These are phyloP conservation scores for Trametes versicolor DNA, from an alignment of 1,284 basidiomycete species.

Conservation along the genomic window DNA sequence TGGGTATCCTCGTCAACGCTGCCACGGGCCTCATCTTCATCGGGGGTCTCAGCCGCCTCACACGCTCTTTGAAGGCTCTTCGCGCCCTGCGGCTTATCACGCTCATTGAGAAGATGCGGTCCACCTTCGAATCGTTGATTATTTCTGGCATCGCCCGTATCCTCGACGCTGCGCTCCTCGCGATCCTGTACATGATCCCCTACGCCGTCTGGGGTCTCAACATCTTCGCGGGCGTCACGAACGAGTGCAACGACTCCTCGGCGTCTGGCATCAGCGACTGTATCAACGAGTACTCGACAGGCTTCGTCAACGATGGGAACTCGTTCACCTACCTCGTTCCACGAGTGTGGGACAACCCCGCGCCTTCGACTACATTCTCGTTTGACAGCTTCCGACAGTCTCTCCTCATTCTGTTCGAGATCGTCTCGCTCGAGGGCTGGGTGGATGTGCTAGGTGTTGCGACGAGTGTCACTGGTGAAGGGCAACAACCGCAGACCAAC, in stretches of 20 bases:
- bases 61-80: conserved; percentile 89
- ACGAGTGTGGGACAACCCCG: conserved; percentile 90
- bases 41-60: conserved; percentile 84
- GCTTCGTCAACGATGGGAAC: conserved; percentile 57
- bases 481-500: conserved; percentile 78
- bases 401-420: conserved; percentile 95
- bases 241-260: conserved; percentile 83
- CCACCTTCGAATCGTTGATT: conserved; percentile 92
- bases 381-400: conserved; percentile 92
- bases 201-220: conserved; percentile 98
- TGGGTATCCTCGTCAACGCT: conserved; percentile 86
- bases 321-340: conserved; percentile 81
- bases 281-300: conserved; percentile 71
- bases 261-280: conserved; percentile 74
- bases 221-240: conserved; percentile 90
- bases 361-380: conserved; percentile 85
- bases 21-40: conserved; percentile 82
- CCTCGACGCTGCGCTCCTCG: conserved; percentile 91
- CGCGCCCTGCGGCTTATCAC: conserved; percentile 93
- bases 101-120: conserved; percentile 86
- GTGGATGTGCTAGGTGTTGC: conserved; percentile 89
- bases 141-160: conserved; percentile 90
- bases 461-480: conserved; percentile 81
- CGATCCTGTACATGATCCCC: conserved; percentile 95
- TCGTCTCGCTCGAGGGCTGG: conserved; percentile 97